Conservation (phyloP, 1,139 yeast species). For the Diutina siamensis region DNA sequence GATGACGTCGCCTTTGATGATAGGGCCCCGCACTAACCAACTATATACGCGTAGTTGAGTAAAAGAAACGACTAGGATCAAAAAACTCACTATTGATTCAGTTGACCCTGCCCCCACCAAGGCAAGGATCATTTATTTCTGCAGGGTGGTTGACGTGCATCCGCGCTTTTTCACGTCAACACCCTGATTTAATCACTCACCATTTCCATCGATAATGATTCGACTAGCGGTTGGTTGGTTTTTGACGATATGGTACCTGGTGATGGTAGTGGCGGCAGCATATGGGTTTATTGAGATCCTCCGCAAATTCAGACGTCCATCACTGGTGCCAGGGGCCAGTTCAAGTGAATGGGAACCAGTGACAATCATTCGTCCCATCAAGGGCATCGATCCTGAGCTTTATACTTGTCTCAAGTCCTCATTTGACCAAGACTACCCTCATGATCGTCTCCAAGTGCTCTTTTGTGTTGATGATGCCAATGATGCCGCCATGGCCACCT, state of each 20-base stretch:
- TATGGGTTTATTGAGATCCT: slow-evolving; percentile 38
- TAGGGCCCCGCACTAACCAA: too few relatives aligned
- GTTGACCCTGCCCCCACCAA: too few relatives aligned
- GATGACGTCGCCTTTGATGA: too few relatives aligned
- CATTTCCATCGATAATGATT: too few relatives aligned
- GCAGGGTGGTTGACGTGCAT: too few relatives aligned
- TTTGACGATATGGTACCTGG: slow-evolving; percentile 26
- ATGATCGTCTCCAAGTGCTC: slow-evolving; percentile 47
- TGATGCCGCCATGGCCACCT: slow-evolving; percentile 60
- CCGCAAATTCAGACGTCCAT: slow-evolving; percentile 21
- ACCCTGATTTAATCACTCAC: too few relatives aligned
- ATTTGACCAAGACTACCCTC: slow-evolving; percentile 58
- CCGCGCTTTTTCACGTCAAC: too few relatives aligned
- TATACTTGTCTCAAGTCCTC: slow-evolving; percentile 57
- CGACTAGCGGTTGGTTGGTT: not conserved
- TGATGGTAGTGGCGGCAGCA: slow-evolving; percentile 31
- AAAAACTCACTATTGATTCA: too few relatives aligned
- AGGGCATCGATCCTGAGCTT: slow-evolving; percentile 75
- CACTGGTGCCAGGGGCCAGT: slow-evolving; percentile 8
- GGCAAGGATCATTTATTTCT: too few relatives aligned
- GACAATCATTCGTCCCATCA: slow-evolving; percentile 70
- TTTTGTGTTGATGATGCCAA: slow-evolving; percentile 57
- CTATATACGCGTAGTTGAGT: too few relatives aligned
- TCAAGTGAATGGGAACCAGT: slow-evolving; percentile 49
- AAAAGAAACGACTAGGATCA: too few relatives aligned